These are phyloP conservation scores for Selenicereus undatus DNA, from an alignment of 148 eudicot genomes.

Conservation along the genomic window DNA sequence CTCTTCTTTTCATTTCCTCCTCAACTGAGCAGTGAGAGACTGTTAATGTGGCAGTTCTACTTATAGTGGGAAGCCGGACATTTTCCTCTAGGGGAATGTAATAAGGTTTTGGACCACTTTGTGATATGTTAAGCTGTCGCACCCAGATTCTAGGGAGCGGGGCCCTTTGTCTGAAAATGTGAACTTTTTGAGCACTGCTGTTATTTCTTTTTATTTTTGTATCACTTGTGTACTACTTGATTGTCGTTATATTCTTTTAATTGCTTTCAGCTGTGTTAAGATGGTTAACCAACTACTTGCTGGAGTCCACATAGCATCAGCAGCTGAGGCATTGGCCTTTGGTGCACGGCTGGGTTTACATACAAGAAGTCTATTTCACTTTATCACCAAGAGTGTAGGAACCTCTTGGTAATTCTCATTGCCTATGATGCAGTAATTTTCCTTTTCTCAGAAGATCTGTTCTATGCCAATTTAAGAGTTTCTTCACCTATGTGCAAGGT, in stretches of 20 bases:
- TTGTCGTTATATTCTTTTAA: neutral
- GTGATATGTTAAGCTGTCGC: no score
- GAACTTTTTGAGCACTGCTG: no score
- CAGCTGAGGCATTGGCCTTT: slow-evolving; percentile 97
- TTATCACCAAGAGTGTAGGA: slow-evolving; percentile 61
- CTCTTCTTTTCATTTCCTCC: no score
- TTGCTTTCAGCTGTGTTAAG: slow-evolving; percentile 70
- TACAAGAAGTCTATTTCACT: slow-evolving; percentile 66
- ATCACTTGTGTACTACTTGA: neutral
- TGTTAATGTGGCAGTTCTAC: no score
- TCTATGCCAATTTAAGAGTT: no score
- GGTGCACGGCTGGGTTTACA: slow-evolving; percentile 89
- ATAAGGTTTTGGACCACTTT: no score
- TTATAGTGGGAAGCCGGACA: no score
- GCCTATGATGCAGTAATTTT: neutral
- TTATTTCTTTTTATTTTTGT: neutral
- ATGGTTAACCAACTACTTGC: slow-evolving; percentile 99
- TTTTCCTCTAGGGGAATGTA: no score
- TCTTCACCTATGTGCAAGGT: no score
- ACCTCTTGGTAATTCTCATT: slow-evolving; percentile 71
- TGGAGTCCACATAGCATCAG: slow-evolving; percentile 99
- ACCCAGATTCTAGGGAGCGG: no score
- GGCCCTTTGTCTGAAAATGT: no score
- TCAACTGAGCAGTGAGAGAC: no score
- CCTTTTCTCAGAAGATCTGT: neutral